Percentiles rank a stretch among this genome's conserved stretches.
Evolutionary conservation across 345 rosid genomes (phyloP).

Genomic region (Kernera saxatilis): DNA sequence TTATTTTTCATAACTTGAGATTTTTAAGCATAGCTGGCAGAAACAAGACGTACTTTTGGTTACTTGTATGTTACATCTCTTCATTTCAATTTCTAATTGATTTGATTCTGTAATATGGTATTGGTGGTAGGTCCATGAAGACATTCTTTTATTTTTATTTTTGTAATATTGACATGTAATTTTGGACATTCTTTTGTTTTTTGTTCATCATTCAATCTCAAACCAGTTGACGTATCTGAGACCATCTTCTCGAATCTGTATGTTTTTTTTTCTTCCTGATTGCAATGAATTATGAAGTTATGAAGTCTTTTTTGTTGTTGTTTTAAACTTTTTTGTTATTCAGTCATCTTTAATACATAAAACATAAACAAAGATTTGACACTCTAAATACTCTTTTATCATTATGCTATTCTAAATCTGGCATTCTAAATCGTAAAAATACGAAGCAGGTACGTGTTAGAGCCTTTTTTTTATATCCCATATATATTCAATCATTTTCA

Average conservation of each 20-base stretch:
- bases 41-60: slow-evolving; percentile 12
- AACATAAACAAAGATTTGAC: too few relatives aligned
- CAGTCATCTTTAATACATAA: too few relatives aligned
- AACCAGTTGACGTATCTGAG: not conserved
- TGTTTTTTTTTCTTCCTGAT: not conserved
- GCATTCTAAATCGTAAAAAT: too few relatives aligned
- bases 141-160: not conserved
- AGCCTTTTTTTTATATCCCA: too few relatives aligned
- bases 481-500: too few relatives aligned
- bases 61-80: slow-evolving; percentile 18
- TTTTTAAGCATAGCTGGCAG: slow-evolving; percentile 2
- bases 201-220: slow-evolving; percentile 12
- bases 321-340: too few relatives aligned
- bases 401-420: too few relatives aligned
- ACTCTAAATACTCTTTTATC: too few relatives aligned
- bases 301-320: too few relatives aligned
- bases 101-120: slow-evolving; percentile 21
- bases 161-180: not conserved
- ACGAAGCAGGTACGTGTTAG: too few relatives aligned
- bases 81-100: slow-evolving; percentile 9
- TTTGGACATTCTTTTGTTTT: slow-evolving; percentile 14
- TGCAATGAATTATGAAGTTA: too few relatives aligned
- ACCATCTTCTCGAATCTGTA: not conserved
- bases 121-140: slow-evolving; percentile 17
- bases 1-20: not conserved